These are phyloP conservation scores for Fusarium musae DNA, from an alignment of 2,329 filamentous ascomycete species.

Conservation along the genomic window DNA sequence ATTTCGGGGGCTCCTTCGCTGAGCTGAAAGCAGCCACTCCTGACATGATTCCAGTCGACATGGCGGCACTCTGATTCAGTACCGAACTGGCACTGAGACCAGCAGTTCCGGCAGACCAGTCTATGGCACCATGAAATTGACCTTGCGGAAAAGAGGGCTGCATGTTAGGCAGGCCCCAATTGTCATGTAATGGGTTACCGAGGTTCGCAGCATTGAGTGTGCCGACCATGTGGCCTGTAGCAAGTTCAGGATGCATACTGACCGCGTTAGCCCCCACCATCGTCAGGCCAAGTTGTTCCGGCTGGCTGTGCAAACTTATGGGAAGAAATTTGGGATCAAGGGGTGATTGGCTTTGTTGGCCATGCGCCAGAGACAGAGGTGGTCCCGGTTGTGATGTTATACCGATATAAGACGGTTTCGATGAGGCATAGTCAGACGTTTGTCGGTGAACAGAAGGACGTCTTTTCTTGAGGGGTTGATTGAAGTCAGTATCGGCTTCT, in stretches of 20 bases:
- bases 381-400: conserved; percentile 32
- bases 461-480: conserved; percentile 46
- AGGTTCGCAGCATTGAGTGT: conserved; percentile 43
- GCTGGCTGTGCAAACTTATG: conserved; percentile 40
- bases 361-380: conserved; percentile 26
- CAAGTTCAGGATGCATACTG: conserved; percentile 41
- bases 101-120: conserved; percentile 45
- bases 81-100: conserved; percentile 47
- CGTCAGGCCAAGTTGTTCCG: conserved; percentile 43
- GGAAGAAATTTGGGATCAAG: conserved; percentile 44
- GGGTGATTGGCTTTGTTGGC: conserved; percentile 35
- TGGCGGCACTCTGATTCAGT: conserved; percentile 41
- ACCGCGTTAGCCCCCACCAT: conserved; percentile 45
- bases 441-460: conserved; percentile 44
- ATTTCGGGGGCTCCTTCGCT: conserved; percentile 18
- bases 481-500: conserved; percentile 45
- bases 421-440: conserved; percentile 47
- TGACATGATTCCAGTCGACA: conserved; percentile 43
- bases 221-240: conserved; percentile 13
- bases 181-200: conserved; percentile 37
- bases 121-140: conserved; percentile 42
- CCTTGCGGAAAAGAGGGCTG: conserved; percentile 27
- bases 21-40: conserved; percentile 20
- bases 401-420: conserved; percentile 45
- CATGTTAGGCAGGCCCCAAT: conserved; percentile 45